Evolutionary conservation across 768 basidiomycete genomes (phyloP), one percentile per base, ranked within the genome.

Genomic region (Pulveroboletus sp.): DNA sequence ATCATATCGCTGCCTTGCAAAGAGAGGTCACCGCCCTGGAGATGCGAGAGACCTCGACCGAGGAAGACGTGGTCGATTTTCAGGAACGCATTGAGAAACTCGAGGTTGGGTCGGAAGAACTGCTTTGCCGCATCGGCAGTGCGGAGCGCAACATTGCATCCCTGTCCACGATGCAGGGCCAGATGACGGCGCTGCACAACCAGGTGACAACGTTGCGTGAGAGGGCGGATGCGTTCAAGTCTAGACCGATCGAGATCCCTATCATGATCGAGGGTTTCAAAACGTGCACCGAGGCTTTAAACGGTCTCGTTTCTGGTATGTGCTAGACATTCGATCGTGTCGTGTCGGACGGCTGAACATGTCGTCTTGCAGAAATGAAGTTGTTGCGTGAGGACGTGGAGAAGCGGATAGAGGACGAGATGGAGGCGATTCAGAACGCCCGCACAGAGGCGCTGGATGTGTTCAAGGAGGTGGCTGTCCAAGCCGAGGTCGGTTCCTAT

Each of bases 381-480:
- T 50, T 47, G 7, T 61, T 81, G 35, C 72, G 71, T 3, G 70
- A 75, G 40, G 71, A 64, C 34, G 67, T 72, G 5, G 71, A 75
- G 45, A 67, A 66, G 43, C 74, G 79, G 48, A 74, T 82, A 64
- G 67, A 68, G 31, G 65, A 64, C 19, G 77, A 77, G 54, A 63
- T 81, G 37, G 70, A 74, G 10, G 69, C 67, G 5, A 66, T 84
- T 11, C 67, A 70, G 48, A 63, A 61, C 12, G 74, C 70, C 13
- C 72, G 72, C 32, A 59, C 63, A 6, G 73, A 74, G 27, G 73
- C 73, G 4, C 35, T 76, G 40, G 59, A 62, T 47, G 62, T 45
- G 14, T 64, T 77, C 43, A 67, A 70, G 29, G 62, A 66, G 24
- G 60, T 68, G 10, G 65, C 71, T 31, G 60, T 68, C 32, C 61